Conservation (phyloP, 2,329 filamentous ascomycete genomes). For the Cercospora zeina region DNA sequence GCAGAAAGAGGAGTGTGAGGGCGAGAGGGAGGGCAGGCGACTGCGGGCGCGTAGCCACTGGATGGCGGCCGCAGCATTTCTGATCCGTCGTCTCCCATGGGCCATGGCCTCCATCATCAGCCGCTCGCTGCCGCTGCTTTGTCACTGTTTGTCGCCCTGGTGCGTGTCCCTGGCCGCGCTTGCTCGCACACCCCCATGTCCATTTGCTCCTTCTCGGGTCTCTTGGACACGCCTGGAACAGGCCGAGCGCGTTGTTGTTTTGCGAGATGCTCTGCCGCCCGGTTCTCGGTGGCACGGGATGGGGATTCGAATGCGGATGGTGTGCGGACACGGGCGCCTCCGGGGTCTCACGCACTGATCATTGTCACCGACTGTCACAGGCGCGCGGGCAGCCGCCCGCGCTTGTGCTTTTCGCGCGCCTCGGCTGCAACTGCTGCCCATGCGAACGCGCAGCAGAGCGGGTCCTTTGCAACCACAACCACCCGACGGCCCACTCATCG, state of each 20-base stretch:
- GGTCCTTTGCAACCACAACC: slow-evolving; percentile 1
- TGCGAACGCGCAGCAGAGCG: neutral
- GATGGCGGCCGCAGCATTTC: neutral
- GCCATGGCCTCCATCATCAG: neutral
- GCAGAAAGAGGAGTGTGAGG: neutral
- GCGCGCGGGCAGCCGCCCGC: slow-evolving; percentile 2
- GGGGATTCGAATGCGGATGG: neutral
- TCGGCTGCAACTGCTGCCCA: neutral
- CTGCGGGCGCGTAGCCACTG: slow-evolving; percentile 4
- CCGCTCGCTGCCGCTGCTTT: slow-evolving; percentile 1
- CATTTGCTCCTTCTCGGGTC: neutral
- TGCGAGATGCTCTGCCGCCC: neutral
- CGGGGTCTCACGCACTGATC: no score
- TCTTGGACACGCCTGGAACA: neutral
- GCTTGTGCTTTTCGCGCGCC: neutral
- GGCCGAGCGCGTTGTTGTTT: neutral
- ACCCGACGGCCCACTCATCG: neutral
- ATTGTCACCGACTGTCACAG: neutral
- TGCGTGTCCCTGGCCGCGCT: slow-evolving; percentile 4
- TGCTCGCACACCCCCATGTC: slow-evolving; percentile 1
- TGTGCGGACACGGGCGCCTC: no score
- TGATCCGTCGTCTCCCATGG: neutral
- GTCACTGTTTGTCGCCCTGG: slow-evolving; percentile 8
- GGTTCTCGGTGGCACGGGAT: neutral
- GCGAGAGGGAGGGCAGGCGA: neutral